These are phyloP conservation scores for Scutellaria galericulata DNA, from an alignment of 257 asterid species.

Conservation along the genomic window DNA sequence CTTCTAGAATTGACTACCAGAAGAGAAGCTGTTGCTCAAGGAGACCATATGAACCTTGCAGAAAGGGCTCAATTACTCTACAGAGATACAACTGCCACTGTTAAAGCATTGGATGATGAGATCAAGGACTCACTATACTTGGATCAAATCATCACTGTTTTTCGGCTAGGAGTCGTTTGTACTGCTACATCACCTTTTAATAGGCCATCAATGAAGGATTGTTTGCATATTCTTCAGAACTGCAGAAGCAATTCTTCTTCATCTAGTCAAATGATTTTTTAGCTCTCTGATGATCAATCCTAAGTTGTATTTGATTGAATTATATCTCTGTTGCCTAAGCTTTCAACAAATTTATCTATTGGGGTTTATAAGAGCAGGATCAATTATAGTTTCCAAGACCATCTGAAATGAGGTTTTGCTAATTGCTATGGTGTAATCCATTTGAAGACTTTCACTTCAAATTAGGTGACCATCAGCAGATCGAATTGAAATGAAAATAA, in stretches of 20 bases:
- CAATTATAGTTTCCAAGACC: too few species aligned
- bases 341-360: too few species aligned
- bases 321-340: neutral
- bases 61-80: neutral
- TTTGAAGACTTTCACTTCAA: neutral
- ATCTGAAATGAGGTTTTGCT: too few species aligned
- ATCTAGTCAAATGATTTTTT: neutral
- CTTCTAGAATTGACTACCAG: constrained; percentile 47
- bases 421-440: neutral
- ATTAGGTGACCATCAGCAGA: neutral
- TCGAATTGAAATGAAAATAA: neutral
- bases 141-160: constrained; percentile 41
- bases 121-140: constrained; percentile 32
- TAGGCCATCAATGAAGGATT: constrained; percentile 51
- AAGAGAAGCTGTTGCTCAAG: constrained; percentile 36
- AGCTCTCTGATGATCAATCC: neutral
- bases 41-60: constrained; percentile 44
- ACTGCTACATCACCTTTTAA: constrained; percentile 37
- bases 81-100: constrained; percentile 25
- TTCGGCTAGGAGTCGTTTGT: constrained; percentile 41
- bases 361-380: too few species aligned
- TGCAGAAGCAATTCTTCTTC: constrained; percentile 13
- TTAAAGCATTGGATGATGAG: constrained; percentile 39
- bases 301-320: neutral
- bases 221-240: constrained; percentile 43